phyloP scores from a whole-genome alignment of 306 rosid species.

The Corylus heterophylla region DNA sequence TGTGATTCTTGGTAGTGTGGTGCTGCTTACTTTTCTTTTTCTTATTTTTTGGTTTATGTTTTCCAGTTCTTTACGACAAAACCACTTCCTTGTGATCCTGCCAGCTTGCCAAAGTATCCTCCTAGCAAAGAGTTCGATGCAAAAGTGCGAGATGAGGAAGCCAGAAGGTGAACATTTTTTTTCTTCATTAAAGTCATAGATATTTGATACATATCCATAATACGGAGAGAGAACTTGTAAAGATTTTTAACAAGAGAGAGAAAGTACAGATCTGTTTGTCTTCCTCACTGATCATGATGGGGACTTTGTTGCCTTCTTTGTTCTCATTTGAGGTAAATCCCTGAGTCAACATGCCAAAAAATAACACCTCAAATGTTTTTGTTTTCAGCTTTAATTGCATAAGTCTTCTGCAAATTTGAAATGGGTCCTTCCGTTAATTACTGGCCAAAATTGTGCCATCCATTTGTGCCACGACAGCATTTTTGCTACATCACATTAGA shows the following conservation, averaged over 20 bases:
- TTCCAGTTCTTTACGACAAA: slow-evolving; percentile 78
- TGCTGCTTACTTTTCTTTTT: slow-evolving; percentile 5
- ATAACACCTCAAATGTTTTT: too few relatives aligned
- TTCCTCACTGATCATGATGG: neutral
- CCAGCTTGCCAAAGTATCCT: slow-evolving; percentile 94
- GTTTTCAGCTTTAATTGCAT: too few relatives aligned
- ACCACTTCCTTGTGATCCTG: slow-evolving; percentile 97
- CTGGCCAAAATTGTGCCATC: too few relatives aligned
- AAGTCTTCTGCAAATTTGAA: too few relatives aligned
- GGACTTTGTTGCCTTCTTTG: neutral
- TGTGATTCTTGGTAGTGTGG: neutral
- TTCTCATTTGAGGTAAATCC: too few relatives aligned
- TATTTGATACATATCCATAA: neutral
- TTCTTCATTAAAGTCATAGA: neutral
- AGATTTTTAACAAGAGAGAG: neutral
- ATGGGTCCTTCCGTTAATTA: too few relatives aligned
- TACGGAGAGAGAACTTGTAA: too few relatives aligned
- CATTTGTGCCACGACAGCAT: too few relatives aligned
- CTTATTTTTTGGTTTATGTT: slow-evolving; percentile 19
- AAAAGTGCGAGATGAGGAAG: slow-evolving; percentile 93
- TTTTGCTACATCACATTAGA: too few relatives aligned
- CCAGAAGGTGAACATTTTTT: slow-evolving; percentile 62
- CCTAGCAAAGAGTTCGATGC: slow-evolving; percentile 99
- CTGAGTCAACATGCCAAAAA: too few relatives aligned
- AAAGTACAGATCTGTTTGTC: neutral